A percentile compares a stretch with the other conserved stretches of the same genome.
Conservation (phyloP, 768 basidiomycete genomes). For the Coprinopsis cinerea region DNA sequence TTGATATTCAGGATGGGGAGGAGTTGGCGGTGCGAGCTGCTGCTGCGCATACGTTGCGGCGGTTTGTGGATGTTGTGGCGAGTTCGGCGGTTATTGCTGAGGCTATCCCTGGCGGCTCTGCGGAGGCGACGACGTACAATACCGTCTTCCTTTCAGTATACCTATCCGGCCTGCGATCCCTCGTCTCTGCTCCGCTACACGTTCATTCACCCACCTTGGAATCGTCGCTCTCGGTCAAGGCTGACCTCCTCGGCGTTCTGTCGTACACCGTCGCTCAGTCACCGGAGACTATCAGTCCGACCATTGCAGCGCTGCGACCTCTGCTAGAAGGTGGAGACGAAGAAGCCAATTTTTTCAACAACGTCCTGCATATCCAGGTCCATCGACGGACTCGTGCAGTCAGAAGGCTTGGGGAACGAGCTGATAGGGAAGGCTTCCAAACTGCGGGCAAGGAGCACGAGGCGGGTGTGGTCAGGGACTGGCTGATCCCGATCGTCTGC, state of each 20-base stretch:
- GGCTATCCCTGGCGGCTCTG: conserved; percentile 14
- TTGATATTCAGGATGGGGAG: conserved; percentile 82
- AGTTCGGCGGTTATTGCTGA: neutral
- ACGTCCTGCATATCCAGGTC: conserved; percentile 88
- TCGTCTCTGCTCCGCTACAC: conserved; percentile 6
- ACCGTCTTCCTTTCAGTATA: conserved; percentile 56
- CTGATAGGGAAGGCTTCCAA: conserved; percentile 68
- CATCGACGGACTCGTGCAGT: conserved; percentile 87
- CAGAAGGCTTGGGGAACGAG: conserved; percentile 75
- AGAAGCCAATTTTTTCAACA: conserved; percentile 96
- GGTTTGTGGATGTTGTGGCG: conserved; percentile 65
- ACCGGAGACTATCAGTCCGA: conserved; percentile 6
- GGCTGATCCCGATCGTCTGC: conserved; percentile 60
- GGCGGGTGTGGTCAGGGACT: conserved; percentile 4
- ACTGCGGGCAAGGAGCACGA: neutral
- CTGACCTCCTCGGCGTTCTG: conserved; percentile 3
- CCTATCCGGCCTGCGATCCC: conserved; percentile 53
- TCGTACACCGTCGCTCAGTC: conserved; percentile 3
- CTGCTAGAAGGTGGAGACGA: conserved; percentile 84
- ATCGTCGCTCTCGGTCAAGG: conserved; percentile 7
- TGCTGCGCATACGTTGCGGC: conserved; percentile 68
- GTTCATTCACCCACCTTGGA: conserved; percentile 1
- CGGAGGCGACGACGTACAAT: conserved; percentile 36
- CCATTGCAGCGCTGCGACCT: conserved; percentile 39
- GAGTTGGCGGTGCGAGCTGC: conserved; percentile 84